phyloP scores from a whole-genome alignment of 2,329 filamentous ascomycete genomes.

The Fusarium sp. region DNA sequence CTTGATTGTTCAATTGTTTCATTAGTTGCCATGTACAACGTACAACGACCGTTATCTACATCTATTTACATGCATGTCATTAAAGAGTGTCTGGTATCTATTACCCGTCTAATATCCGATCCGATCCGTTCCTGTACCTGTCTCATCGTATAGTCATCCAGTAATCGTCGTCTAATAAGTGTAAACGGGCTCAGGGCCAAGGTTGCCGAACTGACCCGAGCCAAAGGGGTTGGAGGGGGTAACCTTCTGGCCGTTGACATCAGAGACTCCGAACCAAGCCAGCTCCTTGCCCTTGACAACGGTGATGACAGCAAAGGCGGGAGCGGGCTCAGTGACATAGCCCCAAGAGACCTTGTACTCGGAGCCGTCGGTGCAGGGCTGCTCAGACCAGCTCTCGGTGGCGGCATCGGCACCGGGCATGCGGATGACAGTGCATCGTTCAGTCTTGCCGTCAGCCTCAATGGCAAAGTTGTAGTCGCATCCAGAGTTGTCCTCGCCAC shows the following conservation, averaged over 20 bases:
- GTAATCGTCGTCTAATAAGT: conserved; percentile 14
- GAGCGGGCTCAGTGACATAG: conserved; percentile 28
- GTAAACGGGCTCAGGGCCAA: conserved; percentile 33
- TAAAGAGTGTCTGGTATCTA: background rate
- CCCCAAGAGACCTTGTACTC: conserved; percentile 32
- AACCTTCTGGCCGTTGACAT: conserved; percentile 32
- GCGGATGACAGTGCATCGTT: conserved; percentile 30
- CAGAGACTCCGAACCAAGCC: conserved; percentile 33
- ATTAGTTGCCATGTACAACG: background rate
- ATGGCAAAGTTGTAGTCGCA: conserved; percentile 37
- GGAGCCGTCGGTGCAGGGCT: conserved; percentile 27
- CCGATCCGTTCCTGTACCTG: background rate
- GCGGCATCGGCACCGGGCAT: conserved; percentile 23
- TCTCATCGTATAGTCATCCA: background rate
- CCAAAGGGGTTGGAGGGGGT: conserved; percentile 26
- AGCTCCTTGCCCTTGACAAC: conserved; percentile 29
- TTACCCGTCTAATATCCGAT: background rate
- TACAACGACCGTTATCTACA: background rate
- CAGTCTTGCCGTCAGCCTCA: conserved; percentile 26
- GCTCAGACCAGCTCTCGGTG: conserved; percentile 29
- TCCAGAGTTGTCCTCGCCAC: conserved; percentile 15
- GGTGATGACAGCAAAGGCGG: conserved; percentile 32
- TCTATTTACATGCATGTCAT: background rate
- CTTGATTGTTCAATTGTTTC: background rate
- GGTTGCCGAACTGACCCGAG: conserved; percentile 21